Evolutionary conservation across 1,284 basidiomycete genomes (phyloP).

Genomic region (Caloboletus inedulis): DNA sequence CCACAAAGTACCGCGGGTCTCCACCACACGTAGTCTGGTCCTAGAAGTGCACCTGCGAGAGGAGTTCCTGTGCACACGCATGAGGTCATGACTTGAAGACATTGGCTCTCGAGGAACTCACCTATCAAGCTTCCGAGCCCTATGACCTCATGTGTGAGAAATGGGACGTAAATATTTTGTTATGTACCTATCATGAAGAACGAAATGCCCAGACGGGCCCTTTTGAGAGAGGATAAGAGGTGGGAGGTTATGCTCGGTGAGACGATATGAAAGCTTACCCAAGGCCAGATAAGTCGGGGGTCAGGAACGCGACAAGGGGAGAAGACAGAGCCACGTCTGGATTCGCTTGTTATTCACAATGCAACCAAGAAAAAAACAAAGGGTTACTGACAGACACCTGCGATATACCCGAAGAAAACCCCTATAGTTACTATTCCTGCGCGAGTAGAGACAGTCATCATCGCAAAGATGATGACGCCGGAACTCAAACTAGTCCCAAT

Average conservation of each 20-base stretch:
- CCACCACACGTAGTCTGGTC: slow-evolving; percentile 25
- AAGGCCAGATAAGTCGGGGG: slow-evolving; percentile 34
- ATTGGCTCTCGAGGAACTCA: slow-evolving; percentile 3
- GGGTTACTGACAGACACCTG: not conserved
- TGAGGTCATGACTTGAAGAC: not conserved
- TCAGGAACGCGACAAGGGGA: slow-evolving; percentile 34
- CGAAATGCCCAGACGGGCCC: slow-evolving; percentile 26
- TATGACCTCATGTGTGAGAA: slow-evolving; percentile 5
- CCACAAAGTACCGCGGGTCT: slow-evolving; percentile 27
- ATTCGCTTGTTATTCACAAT: not conserved
- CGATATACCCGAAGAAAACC: slow-evolving; percentile 34
- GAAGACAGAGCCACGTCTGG: slow-evolving; percentile 35
- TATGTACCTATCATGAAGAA: slow-evolving; percentile 28
- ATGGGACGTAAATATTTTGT: not conserved
- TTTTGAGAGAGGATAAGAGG: slow-evolving; percentile 1
- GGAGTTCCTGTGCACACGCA: slow-evolving; percentile 20
- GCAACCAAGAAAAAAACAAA: not conserved
- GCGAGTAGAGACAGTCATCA: slow-evolving; percentile 23
- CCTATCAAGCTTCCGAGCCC: slow-evolving; percentile 28
- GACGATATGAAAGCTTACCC: slow-evolving; percentile 22
- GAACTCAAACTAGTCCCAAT: too few relatives aligned
- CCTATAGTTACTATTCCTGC: slow-evolving; percentile 16
- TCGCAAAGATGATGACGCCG: slow-evolving; percentile 3
- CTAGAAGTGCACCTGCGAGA: slow-evolving; percentile 29
- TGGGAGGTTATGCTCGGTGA: not conserved